Evolutionary conservation across 208 protist genomes (phyloP), one percentile per base, ranked within the genome.

Genomic region (Phytomonas sp.): DNA sequence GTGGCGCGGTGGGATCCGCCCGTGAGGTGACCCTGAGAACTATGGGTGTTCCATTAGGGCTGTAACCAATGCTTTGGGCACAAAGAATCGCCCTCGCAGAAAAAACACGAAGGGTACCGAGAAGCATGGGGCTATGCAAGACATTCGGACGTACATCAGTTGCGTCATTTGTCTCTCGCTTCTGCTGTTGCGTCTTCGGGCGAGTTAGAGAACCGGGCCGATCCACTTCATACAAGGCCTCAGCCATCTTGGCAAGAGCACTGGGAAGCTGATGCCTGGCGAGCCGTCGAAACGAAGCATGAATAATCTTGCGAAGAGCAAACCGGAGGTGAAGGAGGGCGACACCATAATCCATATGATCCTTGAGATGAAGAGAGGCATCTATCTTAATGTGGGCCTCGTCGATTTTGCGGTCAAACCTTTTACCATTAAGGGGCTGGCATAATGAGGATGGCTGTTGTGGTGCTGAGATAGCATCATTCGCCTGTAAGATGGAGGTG

Each of bases 291-390:
- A 92, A 75, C 2, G 82, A 85, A 19, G 80, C 81, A 74, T 95
- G 91, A 33, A 95, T 80, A 29, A 93, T 78, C 67, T 95, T 95
- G 62, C 85, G 81, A 36, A 95, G 77, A 4, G 91, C 91, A 80
- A 89, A 95, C 30, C 81, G 80, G 19, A 94, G 65, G 67, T 95
- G 91, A 68, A 95, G 84, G 64, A 95, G 30, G 14, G 75, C 84
- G 31, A 95, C 86, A 14, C 86, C 87, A 74, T 84, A 93, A 74
- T 95, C 79, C 26, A 73, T 78, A 12, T 85, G 87, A 40, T 94
- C 86, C 69, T 89, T 85, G 49, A 95, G 70, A 60, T 81, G 79
- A 16, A 92, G 78, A 2, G 85, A 77, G 0, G 82, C 81, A 68
- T 92, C 86, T 26, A 90, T 63, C 63, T 80, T 73, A 1, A 72